Percentiles rank a stretch among this genome's conserved stretches.
Conservation (phyloP, 2,329 filamentous ascomycete genomes). For the Phaeosphaeria sp. region DNA sequence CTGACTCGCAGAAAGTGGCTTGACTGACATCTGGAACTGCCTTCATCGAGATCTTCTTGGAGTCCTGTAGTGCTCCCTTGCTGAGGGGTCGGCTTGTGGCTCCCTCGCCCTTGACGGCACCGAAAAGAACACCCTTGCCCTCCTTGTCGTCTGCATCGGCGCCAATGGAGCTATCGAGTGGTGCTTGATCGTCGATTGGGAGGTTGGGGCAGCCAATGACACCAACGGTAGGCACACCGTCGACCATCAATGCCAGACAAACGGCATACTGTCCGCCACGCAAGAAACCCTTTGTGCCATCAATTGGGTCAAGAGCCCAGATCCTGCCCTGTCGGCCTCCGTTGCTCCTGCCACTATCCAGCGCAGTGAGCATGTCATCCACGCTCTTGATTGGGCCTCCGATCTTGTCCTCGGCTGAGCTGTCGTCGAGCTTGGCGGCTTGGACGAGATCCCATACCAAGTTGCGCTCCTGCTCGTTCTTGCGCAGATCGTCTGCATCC, state of each 20-base stretch:
- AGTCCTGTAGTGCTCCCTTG: constrained; percentile 59
- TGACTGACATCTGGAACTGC: constrained; percentile 73
- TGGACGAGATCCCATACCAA: constrained; percentile 87
- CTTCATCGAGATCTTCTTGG: constrained; percentile 79
- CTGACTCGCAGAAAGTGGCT: constrained; percentile 95
- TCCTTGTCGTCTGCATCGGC: constrained; percentile 74
- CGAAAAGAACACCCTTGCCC: constrained; percentile 86
- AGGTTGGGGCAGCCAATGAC: constrained; percentile 96
- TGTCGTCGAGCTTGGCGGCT: constrained; percentile 71
- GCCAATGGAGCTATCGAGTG: constrained; percentile 74
- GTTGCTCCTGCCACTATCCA: constrained; percentile 67
- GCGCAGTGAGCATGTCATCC: constrained; percentile 67
- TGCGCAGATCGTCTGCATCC: constrained; percentile 80
- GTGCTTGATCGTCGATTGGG: constrained; percentile 79
- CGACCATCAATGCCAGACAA: constrained; percentile 88
- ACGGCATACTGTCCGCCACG: constrained; percentile 97
- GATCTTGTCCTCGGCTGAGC: constrained; percentile 68
- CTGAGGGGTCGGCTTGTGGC: constrained; percentile 78
- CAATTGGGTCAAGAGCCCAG: constrained; percentile 97
- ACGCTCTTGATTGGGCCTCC: constrained; percentile 72
- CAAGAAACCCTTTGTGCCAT: constrained; percentile 97
- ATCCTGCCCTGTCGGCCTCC: constrained; percentile 79
- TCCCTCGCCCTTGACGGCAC: constrained; percentile 79
- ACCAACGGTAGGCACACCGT: constrained; percentile 91
- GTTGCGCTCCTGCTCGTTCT: constrained; percentile 71